phyloP scores from a whole-genome alignment of 164 flowering plant species.

The Stephania yunnanensis region DNA sequence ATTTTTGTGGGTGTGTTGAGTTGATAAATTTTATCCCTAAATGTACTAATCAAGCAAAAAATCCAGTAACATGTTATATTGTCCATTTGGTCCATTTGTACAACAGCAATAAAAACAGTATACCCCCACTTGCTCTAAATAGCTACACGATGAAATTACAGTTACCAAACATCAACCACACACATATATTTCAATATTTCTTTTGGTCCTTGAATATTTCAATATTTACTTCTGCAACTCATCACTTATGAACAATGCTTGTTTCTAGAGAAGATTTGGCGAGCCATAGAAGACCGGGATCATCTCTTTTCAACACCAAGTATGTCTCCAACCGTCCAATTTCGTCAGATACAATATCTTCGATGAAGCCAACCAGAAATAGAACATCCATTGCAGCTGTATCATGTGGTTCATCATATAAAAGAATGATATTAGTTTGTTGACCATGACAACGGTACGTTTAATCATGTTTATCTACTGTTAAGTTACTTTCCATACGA shows the following conservation, averaged over 20 bases:
- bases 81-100: not conserved
- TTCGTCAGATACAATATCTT: conserved; percentile 47
- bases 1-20: too few relatives aligned
- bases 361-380: conserved; percentile 59
- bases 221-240: not conserved
- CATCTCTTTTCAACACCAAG: conserved; percentile 73
- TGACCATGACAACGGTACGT: not conserved
- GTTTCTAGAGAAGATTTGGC: conserved; percentile 82
- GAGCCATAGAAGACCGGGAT: conserved; percentile 88
- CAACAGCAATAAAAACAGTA: not conserved
- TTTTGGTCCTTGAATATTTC: not conserved
- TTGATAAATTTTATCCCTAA: too few relatives aligned
- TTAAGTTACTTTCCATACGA: too few relatives aligned
- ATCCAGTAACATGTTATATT: not conserved
- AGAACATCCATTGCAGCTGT: conserved; percentile 91
- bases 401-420: conserved; percentile 2
- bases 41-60: too few relatives aligned
- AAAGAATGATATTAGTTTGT: not conserved
- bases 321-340: conserved; percentile 55
- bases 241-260: conserved; percentile 29
- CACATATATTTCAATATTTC: not conserved
- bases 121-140: not conserved
- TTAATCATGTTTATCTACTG: not conserved
- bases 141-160: not conserved
- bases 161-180: not conserved